Base-by-base conservation (phyloP, 2,329 filamentous ascomycete genomes). In the Tricladium varicosporioides region DNA sequence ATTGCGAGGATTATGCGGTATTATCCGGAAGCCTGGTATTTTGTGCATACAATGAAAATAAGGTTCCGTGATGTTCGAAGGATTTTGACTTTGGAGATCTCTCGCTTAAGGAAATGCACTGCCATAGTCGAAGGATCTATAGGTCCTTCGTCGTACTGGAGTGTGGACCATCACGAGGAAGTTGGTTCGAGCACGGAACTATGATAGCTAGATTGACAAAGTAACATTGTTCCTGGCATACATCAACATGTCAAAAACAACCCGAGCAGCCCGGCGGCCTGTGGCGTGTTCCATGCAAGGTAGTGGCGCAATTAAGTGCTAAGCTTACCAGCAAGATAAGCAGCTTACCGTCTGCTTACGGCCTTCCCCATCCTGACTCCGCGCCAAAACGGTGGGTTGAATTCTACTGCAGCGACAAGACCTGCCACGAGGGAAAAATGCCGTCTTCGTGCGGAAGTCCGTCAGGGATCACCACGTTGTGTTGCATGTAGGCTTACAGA, bases 391-490 rank as follows among this genome's bases (percentile, higher is more conserved):
- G 45, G 46, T 40, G 9, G 33, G 27, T 53, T 54, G 16, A 14
- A 11, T 36, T 47, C 5, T 11, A 18, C 32, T 27, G 31, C 16
- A 42, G 11, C 18, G n/a, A 54, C 27, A 19, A 50, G 15, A 31
- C 48, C 48, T 16, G 8, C 32, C 45, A 32, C 43, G 31, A 16
- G 18, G 15, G 36, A 48, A 40, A 22, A 40, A 47, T 44, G 31
- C 52, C 52, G 33, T 54, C 43, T 15, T 48, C 19, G 45, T 36
- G 48, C 52, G 52, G 52, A 54, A 33, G 48, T 54, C 52, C 45
- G 45, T 16, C 16, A 48, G 27, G 32, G 36, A 44, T 32, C 32
- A 46, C 32, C 43, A 45, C 36, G 43, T 27, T 53, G 22, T 14
- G 19, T 16, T 5, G 10, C 33, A 51, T 40, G 45, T 31, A 42